Evolutionary conservation across 78 protist species (phyloP).

Genomic region (Creolimax fragrantissima): DNA sequence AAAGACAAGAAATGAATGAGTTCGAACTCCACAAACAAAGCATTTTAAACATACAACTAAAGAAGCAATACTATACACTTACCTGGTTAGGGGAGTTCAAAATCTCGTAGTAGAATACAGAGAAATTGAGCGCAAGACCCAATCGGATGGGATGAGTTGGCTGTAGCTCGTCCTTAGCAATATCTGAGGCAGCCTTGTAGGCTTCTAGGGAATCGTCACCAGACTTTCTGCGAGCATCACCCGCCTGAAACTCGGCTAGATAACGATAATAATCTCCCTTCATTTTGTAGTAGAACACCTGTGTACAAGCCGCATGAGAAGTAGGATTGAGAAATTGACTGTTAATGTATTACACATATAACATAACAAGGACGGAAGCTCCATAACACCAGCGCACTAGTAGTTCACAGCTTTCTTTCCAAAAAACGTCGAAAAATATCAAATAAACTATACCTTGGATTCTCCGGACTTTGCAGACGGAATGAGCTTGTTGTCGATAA

Average conservation of each 20-base stretch:
- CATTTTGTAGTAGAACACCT: slow-evolving; percentile 93
- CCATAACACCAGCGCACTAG: too few relatives aligned
- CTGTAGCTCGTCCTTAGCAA: slow-evolving; percentile 66
- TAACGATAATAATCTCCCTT: slow-evolving; percentile 72
- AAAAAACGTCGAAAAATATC: too few relatives aligned
- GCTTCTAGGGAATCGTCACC: slow-evolving; percentile 74
- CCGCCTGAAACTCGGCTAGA: slow-evolving; percentile 87
- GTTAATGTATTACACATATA: too few relatives aligned
- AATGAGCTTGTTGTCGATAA: slow-evolving; percentile 76
- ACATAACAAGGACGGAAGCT: too few relatives aligned
- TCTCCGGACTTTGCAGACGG: slow-evolving; percentile 59
- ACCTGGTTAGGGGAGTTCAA: slow-evolving; percentile 62
- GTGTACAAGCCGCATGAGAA: too few relatives aligned
- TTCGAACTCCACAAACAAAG: not conserved
- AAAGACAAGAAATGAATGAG: not conserved
- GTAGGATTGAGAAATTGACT: too few relatives aligned
- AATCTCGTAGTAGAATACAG: slow-evolving; percentile 97
- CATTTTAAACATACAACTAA: not conserved
- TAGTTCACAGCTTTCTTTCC: too few relatives aligned
- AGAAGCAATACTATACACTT: not conserved
- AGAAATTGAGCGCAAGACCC: slow-evolving; percentile 97
- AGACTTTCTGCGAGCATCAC: slow-evolving; percentile 54
- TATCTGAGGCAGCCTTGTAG: slow-evolving; percentile 80
- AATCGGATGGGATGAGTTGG: slow-evolving; percentile 97
- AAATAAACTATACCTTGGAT: slow-evolving; percentile 47